Evolutionary conservation across 2,329 filamentous ascomycete species (phyloP).

Genomic region (Colletotrichum sp.): DNA sequence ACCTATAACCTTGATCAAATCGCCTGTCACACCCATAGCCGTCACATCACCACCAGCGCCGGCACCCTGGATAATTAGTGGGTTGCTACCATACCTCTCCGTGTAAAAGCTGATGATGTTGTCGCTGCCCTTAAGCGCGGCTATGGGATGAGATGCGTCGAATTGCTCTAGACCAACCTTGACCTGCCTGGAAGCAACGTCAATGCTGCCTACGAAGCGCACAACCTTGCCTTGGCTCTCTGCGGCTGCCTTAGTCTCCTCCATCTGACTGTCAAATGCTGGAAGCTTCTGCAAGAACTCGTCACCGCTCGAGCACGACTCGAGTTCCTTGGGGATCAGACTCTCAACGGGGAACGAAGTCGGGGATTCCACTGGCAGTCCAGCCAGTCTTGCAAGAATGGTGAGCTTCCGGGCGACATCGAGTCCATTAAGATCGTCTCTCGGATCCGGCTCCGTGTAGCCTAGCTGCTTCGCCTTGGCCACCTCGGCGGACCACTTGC

Average conservation of each 20-base stretch:
- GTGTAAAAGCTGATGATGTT: constrained; percentile 99
- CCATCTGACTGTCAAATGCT: constrained; percentile 89
- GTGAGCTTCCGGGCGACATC: constrained; percentile 96
- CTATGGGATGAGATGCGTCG: constrained; percentile 88
- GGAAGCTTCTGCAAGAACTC: constrained; percentile 86
- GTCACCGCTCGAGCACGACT: constrained; percentile 76
- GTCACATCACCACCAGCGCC: constrained; percentile 95
- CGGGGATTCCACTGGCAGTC: constrained; percentile 80
- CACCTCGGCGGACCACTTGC: constrained; percentile 90
- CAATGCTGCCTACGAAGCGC: constrained; percentile 91
- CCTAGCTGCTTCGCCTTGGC: constrained; percentile 90
- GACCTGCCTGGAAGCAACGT: constrained; percentile 79
- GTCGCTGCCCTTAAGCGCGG: constrained; percentile 93
- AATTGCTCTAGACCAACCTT: constrained; percentile 94
- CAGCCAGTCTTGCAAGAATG: constrained; percentile 86
- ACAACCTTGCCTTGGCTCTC: constrained; percentile 90
- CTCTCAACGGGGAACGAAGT: constrained; percentile 93
- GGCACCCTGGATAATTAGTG: constrained; percentile 92
- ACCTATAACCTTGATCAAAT: constrained; percentile 87
- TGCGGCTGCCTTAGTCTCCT: constrained; percentile 83
- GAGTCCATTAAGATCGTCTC: constrained; percentile 86
- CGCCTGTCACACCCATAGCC: constrained; percentile 95
- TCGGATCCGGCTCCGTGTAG: constrained; percentile 88
- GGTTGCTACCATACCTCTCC: constrained; percentile 88
- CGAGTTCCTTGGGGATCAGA: constrained; percentile 87